A percentile compares a stretch with the other conserved stretches of the same genome.
Conservation (phyloP, 257 asterid genomes). For the Rehmannia glutinosa region DNA sequence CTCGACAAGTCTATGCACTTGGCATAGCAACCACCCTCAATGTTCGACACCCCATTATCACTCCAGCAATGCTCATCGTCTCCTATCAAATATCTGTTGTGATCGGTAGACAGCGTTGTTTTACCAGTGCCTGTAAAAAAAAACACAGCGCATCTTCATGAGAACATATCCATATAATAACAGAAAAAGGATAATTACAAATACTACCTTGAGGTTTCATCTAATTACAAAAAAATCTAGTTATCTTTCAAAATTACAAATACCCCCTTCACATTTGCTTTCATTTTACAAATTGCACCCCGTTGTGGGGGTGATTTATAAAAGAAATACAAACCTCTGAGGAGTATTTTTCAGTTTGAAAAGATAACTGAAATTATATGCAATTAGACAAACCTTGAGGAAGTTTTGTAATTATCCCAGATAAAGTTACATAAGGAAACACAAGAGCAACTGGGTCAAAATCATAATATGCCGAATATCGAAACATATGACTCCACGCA, state of each 20-base stretch:
- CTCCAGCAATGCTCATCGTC: slow-evolving; percentile 99
- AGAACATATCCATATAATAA: not conserved
- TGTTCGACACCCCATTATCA: slow-evolving; percentile 83
- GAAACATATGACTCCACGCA: slow-evolving; percentile 15
- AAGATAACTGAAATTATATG: too few relatives aligned
- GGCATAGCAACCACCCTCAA: slow-evolving; percentile 97
- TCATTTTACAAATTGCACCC: too few relatives aligned
- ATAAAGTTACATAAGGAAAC: not conserved
- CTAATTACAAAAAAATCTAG: not conserved
- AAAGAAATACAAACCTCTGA: too few relatives aligned
- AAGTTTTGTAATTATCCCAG: too few relatives aligned
- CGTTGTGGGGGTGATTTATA: too few relatives aligned
- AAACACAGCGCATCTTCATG: not conserved
- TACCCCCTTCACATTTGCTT: too few relatives aligned
- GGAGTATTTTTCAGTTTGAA: too few relatives aligned
- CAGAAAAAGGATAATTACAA: not conserved
- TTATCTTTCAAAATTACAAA: not conserved
- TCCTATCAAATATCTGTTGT: slow-evolving; percentile 78
- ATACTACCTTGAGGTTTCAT: not conserved
- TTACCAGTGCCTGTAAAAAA: slow-evolving; percentile 74
- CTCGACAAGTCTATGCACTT: slow-evolving; percentile 81
- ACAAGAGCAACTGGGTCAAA: not conserved
- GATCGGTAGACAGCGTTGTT: slow-evolving; percentile 89
- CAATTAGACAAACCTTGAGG: too few relatives aligned
- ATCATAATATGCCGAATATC: not conserved